Base-by-base conservation (phyloP, 768 basidiomycete genomes). In the Lentinula sp. region DNA sequence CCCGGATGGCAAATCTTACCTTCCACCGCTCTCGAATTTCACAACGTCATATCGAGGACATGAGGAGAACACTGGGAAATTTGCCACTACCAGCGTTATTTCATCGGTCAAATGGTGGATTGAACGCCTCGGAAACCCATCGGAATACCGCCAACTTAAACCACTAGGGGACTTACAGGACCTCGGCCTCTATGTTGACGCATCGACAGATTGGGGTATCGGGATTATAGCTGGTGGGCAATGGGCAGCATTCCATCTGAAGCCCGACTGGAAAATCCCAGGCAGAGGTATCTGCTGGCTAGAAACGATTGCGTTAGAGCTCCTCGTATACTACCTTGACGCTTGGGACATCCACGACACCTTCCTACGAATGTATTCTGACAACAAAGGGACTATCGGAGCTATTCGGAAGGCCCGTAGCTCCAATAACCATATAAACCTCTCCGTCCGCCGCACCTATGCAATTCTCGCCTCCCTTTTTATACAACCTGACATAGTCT, bases 141-240 rank as follows among this genome's bases (percentile, higher is more conserved):
- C 4, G 2, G n/a, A 45, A 23, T 23, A 23, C 23, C 23, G 72
- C 3, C 59, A 62, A 0, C 66, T 74, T 10, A 10, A 9, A 4
- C 60, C 62, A 5, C 37, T 39, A 23, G 45, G 35, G 1, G 61
- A 61, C 1, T 16, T 63, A 0, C 34, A 16, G 0, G 66, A 70
- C 43, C 42, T 67, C 1, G 60, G 60, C 1, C 50, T 77, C 5
- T 77, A 49, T 43, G 74, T 75, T 5, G 76, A 78, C 57, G 74
- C 75, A 0, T 76, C 74, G 0, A 78, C 75, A 0, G 66, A 64
- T 0, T 78, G 72, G 71, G 78, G 79, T 9, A 73, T 80, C 34
- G 77, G 79, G 1, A 39, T 78, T 2, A 34, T 73, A 5, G 45
- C 70, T 8, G 64, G 63, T 1, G 54, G 52, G 0, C 18, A 39